A percentile compares a stretch with the other conserved stretches of the same genome.
Conservation (phyloP, 495 filamentous ascomycete genomes). For the Annulohypoxylon maeteangense region DNA sequence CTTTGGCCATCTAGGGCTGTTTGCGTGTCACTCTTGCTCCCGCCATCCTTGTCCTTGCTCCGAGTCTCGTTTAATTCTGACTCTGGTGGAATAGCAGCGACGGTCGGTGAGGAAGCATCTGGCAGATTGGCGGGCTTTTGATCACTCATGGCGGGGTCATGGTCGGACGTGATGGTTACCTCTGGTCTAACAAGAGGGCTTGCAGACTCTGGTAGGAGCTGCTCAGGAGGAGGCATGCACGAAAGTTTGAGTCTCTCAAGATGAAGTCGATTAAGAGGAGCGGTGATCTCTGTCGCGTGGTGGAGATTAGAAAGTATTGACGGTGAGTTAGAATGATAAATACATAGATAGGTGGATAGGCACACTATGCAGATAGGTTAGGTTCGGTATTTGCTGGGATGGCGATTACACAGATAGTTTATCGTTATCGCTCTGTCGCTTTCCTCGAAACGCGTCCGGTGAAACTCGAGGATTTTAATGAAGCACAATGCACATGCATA, state of each 20-base stretch:
- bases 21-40: neutral
- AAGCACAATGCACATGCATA: slow-evolving; percentile 27
- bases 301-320: slow-evolving; percentile 9
- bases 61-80: slow-evolving; percentile 16
- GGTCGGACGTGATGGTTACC: slow-evolving; percentile 33
- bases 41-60: slow-evolving; percentile 27
- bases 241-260: slow-evolving; percentile 26
- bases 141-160: slow-evolving; percentile 50
- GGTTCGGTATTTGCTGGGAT: slow-evolving; percentile 5
- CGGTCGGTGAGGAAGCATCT: slow-evolving; percentile 36
- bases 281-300: slow-evolving; percentile 6
- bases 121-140: slow-evolving; percentile 34
- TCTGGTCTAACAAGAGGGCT: slow-evolving; percentile 41
- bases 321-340: neutral
- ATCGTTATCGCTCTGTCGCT: slow-evolving; percentile 45
- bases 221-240: slow-evolving; percentile 49
- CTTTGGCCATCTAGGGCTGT: slow-evolving; percentile 1
- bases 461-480: slow-evolving; percentile 23
- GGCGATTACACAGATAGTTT: slow-evolving; percentile 17
- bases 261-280: neutral
- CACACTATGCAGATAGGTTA: neutral
- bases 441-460: slow-evolving; percentile 30
- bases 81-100: slow-evolving; percentile 21
- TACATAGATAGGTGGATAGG: neutral
- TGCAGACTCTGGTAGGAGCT: slow-evolving; percentile 34